Conservation (phyloP, 352 stramenopile genomes). For the Phytophthora pluvialis region DNA sequence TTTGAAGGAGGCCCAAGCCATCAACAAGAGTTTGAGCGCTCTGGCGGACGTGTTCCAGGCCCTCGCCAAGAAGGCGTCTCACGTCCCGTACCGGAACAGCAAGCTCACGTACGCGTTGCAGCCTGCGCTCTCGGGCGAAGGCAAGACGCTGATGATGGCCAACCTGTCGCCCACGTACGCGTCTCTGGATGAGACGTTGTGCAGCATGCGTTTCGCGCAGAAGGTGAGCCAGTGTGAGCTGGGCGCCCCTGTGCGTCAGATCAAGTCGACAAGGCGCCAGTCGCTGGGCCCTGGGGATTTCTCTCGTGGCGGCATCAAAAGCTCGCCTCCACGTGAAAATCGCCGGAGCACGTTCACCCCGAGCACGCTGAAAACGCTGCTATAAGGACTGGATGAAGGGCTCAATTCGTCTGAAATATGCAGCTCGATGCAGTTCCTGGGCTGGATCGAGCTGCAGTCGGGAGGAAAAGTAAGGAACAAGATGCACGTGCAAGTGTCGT, state of each 20-base stretch:
- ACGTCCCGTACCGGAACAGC: slow-evolving; percentile 98
- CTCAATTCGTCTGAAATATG: slow-evolving; percentile 8
- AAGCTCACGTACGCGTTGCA: slow-evolving; percentile 99
- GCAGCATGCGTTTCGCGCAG: slow-evolving; percentile 97
- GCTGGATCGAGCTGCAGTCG: neutral
- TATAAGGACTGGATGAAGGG: slow-evolving; percentile 24
- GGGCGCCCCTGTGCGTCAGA: slow-evolving; percentile 92
- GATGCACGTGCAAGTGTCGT: slow-evolving; percentile 19
- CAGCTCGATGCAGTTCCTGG: neutral
- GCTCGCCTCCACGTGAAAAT: slow-evolving; percentile 34
- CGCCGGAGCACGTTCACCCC: slow-evolving; percentile 52
- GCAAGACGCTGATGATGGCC: slow-evolving; percentile 99
- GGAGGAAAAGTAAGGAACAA: slow-evolving; percentile 30
- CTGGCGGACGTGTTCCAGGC: slow-evolving; percentile 99
- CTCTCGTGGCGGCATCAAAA: slow-evolving; percentile 27
- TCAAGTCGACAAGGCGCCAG: slow-evolving; percentile 61
- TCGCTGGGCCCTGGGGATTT: slow-evolving; percentile 36
- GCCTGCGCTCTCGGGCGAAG: slow-evolving; percentile 97
- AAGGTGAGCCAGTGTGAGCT: slow-evolving; percentile 98
- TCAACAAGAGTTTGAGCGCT: slow-evolving; percentile 99
- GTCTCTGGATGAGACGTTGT: slow-evolving; percentile 97
- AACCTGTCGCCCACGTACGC: slow-evolving; percentile 97
- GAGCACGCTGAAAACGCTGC: slow-evolving; percentile 29
- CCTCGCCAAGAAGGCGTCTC: slow-evolving; percentile 95
- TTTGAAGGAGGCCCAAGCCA: slow-evolving; percentile 97